Conservation (phyloP, 2,329 filamentous ascomycete genomes). For the Apiospora sp. region DNA sequence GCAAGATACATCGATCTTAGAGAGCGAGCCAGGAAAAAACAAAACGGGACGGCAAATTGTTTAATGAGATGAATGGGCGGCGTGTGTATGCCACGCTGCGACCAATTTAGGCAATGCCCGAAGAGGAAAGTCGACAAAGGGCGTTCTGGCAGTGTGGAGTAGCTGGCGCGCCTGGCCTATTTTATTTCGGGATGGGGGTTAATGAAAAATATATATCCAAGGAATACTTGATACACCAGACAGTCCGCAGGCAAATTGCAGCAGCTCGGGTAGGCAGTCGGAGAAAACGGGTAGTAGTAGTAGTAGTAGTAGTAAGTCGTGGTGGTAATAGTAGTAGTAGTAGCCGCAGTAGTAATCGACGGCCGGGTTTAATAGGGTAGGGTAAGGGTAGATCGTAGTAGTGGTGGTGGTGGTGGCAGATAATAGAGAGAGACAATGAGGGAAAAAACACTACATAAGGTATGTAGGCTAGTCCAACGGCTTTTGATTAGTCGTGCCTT, state of each 20-base stretch:
- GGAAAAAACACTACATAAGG: not conserved
- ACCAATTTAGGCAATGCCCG: constrained; percentile 50
- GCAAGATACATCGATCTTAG: constrained; percentile 29
- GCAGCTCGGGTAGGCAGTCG: constrained; percentile 4
- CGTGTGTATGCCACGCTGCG: constrained; percentile 33
- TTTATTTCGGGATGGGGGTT: constrained; percentile 45
- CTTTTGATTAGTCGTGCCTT: constrained; percentile 15
- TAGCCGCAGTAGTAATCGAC: constrained; percentile 1
- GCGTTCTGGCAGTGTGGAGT: constrained; percentile 51
- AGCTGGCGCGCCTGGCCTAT: constrained; percentile 50
- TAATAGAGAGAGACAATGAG: not conserved
- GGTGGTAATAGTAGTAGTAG: not conserved
- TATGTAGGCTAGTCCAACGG: constrained; percentile 23
- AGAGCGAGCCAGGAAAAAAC: constrained; percentile 27
- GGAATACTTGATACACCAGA: constrained; percentile 48
- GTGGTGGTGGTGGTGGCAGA: not conserved
- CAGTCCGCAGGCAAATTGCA: constrained; percentile 42
- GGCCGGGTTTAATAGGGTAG: not conserved
- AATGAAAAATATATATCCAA: constrained; percentile 51
- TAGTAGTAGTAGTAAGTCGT: not conserved
- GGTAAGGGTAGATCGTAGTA: constrained; percentile 14
- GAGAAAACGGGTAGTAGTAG: not conserved
- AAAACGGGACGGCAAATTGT: constrained; percentile 43
- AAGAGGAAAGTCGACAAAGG: constrained; percentile 47
- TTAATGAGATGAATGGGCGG: constrained; percentile 41